Percentiles rank a stretch among this genome's conserved stretches.
These are phyloP conservation scores for Xylariaceae sp. DNA, from an alignment of 2,329 filamentous ascomycete species.

Conservation along the genomic window DNA sequence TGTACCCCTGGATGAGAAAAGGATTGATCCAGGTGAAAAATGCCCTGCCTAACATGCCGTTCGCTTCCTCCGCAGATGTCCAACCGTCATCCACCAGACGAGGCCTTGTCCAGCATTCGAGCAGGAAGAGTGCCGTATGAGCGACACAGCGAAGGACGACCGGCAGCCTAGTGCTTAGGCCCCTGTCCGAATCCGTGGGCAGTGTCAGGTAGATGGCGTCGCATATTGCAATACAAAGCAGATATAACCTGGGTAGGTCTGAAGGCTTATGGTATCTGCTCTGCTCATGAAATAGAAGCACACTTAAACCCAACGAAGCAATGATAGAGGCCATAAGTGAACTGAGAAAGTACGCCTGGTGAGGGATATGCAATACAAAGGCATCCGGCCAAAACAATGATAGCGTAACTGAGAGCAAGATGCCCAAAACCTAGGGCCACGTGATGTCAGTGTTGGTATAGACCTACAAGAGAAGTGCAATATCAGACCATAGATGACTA, in stretches of 20 bases:
- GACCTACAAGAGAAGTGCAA: not conserved
- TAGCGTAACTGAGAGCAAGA: not conserved
- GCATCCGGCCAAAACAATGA: not conserved
- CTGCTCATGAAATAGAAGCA: not conserved
- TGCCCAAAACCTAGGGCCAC: not conserved
- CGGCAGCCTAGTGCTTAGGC: not conserved
- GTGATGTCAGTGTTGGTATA: not conserved
- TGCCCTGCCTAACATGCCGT: constrained; percentile 23
- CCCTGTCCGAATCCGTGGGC: not conserved
- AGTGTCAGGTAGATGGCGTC: not conserved
- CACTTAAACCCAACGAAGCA: not conserved
- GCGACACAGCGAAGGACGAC: not conserved
- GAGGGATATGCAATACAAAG: not conserved
- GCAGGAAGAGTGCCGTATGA: not conserved
- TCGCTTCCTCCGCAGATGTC: constrained; percentile 25
- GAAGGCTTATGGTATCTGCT: not conserved
- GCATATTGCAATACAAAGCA: not conserved
- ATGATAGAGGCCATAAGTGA: not conserved
- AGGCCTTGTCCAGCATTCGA: not conserved
- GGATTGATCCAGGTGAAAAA: constrained; percentile 33
- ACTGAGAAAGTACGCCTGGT: not conserved
- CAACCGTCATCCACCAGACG: not conserved
- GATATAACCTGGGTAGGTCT: not conserved
- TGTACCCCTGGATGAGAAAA: constrained; percentile 28
- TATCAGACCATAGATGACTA: not conserved